These are phyloP conservation scores for Ophiostoma quercus DNA, from an alignment of 2,329 filamentous ascomycete species.

Conservation along the genomic window DNA sequence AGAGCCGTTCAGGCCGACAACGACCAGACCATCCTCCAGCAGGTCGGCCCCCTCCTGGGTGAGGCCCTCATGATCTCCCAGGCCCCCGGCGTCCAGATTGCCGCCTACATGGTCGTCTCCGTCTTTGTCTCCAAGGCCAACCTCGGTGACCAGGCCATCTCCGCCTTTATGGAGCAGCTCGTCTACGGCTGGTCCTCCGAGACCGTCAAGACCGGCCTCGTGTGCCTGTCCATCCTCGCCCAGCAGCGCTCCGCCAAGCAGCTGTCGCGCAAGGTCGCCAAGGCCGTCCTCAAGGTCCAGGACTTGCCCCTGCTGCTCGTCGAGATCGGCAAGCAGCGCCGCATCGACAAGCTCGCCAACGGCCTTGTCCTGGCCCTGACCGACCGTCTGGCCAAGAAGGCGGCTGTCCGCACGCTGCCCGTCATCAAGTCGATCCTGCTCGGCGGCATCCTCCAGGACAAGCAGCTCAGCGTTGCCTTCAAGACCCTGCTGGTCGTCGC, in stretches of 20 bases:
- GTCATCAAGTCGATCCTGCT: constrained; percentile 58
- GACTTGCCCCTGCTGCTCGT: constrained; percentile 56
- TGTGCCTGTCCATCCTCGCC: constrained; percentile 74
- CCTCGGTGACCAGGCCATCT: constrained; percentile 73
- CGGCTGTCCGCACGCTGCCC: constrained; percentile 51
- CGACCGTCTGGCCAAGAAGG: constrained; percentile 56
- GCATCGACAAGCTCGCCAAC: constrained; percentile 65
- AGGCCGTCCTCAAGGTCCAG: constrained; percentile 59
- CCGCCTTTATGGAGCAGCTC: constrained; percentile 84
- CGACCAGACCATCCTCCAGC: constrained; percentile 69
- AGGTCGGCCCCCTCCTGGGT: constrained; percentile 64
- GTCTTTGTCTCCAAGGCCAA: constrained; percentile 78
- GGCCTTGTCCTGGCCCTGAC: constrained; percentile 64
- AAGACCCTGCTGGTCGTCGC: constrained; percentile 59
- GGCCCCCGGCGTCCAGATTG: constrained; percentile 73
- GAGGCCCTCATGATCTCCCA: constrained; percentile 71
- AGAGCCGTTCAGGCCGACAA: constrained; percentile 71
- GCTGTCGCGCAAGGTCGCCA: constrained; percentile 65
- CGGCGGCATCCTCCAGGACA: constrained; percentile 55
- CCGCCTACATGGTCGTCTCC: constrained; percentile 85
- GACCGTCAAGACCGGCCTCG: constrained; percentile 66
- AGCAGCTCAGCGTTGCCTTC: constrained; percentile 60
- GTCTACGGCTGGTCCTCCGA: constrained; percentile 69
- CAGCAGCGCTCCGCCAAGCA: constrained; percentile 68
- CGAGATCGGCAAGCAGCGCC: constrained; percentile 58